Evolutionary conservation across 2,329 filamentous ascomycete species (phyloP).

Genomic region (Aaosphaeria arxii): DNA sequence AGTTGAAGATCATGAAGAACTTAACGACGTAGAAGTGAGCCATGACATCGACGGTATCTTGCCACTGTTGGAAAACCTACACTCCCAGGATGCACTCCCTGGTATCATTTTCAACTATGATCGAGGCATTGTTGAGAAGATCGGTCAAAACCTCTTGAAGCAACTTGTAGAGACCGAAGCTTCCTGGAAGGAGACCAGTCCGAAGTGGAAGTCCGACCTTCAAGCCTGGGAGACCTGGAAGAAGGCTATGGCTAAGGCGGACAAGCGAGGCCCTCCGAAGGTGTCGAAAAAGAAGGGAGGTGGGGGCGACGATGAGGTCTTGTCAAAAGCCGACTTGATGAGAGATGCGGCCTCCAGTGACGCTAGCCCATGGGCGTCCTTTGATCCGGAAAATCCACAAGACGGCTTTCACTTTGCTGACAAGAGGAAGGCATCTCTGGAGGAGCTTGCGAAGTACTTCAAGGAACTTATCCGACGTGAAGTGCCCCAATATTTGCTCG

Average conservation of each 20-base stretch:
- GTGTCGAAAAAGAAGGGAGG: constrained; percentile 44
- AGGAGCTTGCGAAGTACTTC: constrained; percentile 58
- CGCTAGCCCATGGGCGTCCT: constrained; percentile 58
- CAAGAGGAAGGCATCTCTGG: constrained; percentile 53
- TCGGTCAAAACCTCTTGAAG: constrained; percentile 51
- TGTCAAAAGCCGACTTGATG: constrained; percentile 56
- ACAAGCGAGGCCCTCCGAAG: constrained; percentile 24
- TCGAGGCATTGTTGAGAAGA: constrained; percentile 60
- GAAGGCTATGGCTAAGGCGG: constrained; percentile 42
- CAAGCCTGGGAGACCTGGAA: constrained; percentile 58
- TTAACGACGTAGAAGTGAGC: neutral
- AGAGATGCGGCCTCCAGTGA: constrained; percentile 58
- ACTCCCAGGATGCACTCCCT: constrained; percentile 64
- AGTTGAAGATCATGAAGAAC: neutral
- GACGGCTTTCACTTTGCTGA: constrained; percentile 67
- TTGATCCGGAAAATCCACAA: constrained; percentile 64
- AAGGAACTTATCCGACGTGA: constrained; percentile 50
- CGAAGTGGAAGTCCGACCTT: constrained; percentile 61
- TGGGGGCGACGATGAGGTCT: constrained; percentile 46
- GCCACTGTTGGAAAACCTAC: constrained; percentile 58
- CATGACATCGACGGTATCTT: constrained; percentile 47
- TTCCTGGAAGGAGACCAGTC: constrained; percentile 55
- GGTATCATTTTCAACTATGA: constrained; percentile 79
- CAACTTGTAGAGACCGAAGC: constrained; percentile 56
- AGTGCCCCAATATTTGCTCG: constrained; percentile 54